Conservation (phyloP, 2,329 filamentous ascomycete species). For the Fusarium austroafricanum region DNA sequence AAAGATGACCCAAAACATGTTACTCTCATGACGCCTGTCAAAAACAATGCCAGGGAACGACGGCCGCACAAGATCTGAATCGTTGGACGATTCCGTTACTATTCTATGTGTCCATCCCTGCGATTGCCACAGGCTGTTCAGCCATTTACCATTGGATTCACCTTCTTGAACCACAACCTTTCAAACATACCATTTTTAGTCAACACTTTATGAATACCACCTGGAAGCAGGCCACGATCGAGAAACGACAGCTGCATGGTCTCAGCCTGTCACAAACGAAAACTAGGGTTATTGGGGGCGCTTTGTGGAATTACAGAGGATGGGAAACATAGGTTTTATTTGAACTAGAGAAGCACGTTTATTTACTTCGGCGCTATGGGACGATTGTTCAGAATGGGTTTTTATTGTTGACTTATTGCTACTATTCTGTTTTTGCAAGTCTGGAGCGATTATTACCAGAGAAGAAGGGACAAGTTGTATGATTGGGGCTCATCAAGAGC, state of each 20-base stretch:
- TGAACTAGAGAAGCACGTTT: conserved; percentile 40
- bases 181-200: conserved; percentile 49
- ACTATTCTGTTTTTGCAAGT: conserved; percentile 6
- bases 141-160: conserved; percentile 41
- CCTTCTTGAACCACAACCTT: conserved; percentile 44
- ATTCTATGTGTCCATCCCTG: conserved; percentile 10
- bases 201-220: conserved; percentile 32
- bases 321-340: conserved; percentile 27
- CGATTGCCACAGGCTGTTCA: conserved; percentile 19
- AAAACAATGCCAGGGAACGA: conserved; percentile 53
- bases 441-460: conserved; percentile 14
- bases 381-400: conserved; percentile 20
- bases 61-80: conserved; percentile 46
- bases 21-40: conserved; percentile 65
- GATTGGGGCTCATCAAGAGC: conserved; percentile 25
- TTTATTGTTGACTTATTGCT: conserved; percentile 5
- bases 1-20: conserved; percentile 68
- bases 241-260: conserved; percentile 36
- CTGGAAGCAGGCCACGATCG: conserved; percentile 30
- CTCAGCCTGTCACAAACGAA: conserved; percentile 35
- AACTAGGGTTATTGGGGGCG: conserved; percentile 29
- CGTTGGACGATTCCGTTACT: neutral
- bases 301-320: conserved; percentile 23
- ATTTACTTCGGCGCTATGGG: conserved; percentile 38
- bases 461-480: conserved; percentile 34